Base-by-base conservation (phyloP, 2,329 filamentous ascomycete genomes). In the Microsporum ferrugineum region DNA sequence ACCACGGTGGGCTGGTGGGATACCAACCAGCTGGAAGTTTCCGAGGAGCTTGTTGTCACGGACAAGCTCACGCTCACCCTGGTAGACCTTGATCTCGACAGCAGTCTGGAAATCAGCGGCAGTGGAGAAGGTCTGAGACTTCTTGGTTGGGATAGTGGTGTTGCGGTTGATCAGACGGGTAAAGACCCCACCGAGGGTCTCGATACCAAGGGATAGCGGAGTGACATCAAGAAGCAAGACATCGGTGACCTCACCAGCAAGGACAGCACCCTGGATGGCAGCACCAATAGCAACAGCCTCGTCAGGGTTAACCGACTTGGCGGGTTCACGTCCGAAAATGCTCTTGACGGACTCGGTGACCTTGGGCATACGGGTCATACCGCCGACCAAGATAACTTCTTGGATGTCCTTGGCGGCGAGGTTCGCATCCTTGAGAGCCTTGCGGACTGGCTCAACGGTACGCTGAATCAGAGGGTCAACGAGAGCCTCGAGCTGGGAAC, bases 301-400 rank as follows among this genome's bases (percentile, higher is more conserved):
- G 69, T 97, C 92, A 63, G 92, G 92, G 84, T 97, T 97, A 76
- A 97, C 91, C 58, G 92, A 95, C 85, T 96, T 97, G 78, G 91
- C 89, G 66, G 92, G 91, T 61, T 96, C 92, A 74, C 91, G 91
- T 68, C 91, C 91, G 77, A 97, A 97, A 76, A 96, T 91, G 81
- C 81, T 85, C 88, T 96, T 96, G 76, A 96, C 91, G 51, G 91
- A 94, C 81, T 96, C 91, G 65, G 85, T 83, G 68, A 97, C 92
- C 88, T 96, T 96, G 76, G 92, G 92, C 91, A 97, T 97, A 81
- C 92, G 92, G 70, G 92, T 96, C 91, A 96, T 96, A 79, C 92
- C 92, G 86, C 92, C 92, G 61, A 97, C 92, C 49, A 97, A 87
- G 76, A 97, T 96, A 69, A 97, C 89, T 75, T 97, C 92, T 79